Evolutionary conservation across 2,329 filamentous ascomycete genomes (phyloP).

Genomic region (Fusarium pseudoanthophilum): DNA sequence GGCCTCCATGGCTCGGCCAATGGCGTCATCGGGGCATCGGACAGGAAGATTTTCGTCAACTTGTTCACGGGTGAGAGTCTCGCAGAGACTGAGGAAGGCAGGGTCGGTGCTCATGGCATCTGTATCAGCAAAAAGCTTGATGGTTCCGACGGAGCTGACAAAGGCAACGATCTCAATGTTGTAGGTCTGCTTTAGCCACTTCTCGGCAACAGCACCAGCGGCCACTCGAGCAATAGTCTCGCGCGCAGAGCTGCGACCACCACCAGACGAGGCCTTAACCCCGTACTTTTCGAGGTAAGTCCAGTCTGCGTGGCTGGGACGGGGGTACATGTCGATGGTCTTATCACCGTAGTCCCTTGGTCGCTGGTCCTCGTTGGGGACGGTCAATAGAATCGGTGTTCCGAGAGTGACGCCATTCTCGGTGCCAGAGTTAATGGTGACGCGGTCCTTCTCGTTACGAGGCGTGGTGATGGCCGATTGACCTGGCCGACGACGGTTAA

Average conservation of each 20-base stretch:
- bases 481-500: conserved; percentile 89
- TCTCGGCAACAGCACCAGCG: conserved; percentile 91
- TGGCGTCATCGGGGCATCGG: conserved; percentile 79
- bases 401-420: conserved; percentile 91
- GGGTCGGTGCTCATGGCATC: conserved; percentile 76
- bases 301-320: conserved; percentile 94
- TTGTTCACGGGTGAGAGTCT: conserved; percentile 61
- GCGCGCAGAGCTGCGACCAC: conserved; percentile 89
- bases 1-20: conserved; percentile 77
- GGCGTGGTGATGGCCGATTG: conserved; percentile 92
- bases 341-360: conserved; percentile 90
- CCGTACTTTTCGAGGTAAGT: conserved; percentile 98
- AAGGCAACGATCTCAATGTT: conserved; percentile 93
- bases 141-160: conserved; percentile 81
- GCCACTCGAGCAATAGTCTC: conserved; percentile 96
- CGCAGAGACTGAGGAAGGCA: conserved; percentile 78
- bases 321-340: conserved; percentile 91
- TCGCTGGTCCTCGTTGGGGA: conserved; percentile 92
- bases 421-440: conserved; percentile 92
- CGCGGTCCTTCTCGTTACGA: conserved; percentile 89
- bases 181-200: conserved; percentile 84
- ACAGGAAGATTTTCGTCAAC: conserved; percentile 90
- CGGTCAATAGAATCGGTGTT: conserved; percentile 87
- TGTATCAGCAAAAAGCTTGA: conserved; percentile 48
- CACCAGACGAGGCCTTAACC: conserved; percentile 88